Evolutionary conservation across 495 filamentous ascomycete species (phyloP).

Genomic region (Aspergillus coremiiformis): DNA sequence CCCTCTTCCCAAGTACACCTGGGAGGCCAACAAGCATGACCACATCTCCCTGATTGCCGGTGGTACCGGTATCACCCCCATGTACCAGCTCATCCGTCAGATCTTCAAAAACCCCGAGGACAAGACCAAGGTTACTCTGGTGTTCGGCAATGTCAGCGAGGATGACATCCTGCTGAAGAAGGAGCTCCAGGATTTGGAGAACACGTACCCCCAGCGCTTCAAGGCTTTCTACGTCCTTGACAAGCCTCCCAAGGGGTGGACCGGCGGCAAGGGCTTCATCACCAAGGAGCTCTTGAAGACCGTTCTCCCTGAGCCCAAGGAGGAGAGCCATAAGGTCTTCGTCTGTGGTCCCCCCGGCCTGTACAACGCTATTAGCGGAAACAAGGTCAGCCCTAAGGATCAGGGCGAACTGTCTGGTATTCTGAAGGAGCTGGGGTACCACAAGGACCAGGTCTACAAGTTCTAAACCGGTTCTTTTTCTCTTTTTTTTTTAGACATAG

Average conservation of each 20-base stretch:
- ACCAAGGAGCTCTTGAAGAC: constrained; percentile 87
- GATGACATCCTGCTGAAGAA: constrained; percentile 83
- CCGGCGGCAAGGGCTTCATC: constrained; percentile 66
- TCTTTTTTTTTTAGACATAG: constrained; percentile 1
- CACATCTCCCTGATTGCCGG: constrained; percentile 91
- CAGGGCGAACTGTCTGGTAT: constrained; percentile 84
- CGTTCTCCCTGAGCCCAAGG: constrained; percentile 81
- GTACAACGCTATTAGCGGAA: constrained; percentile 88
- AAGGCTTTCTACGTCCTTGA: constrained; percentile 84
- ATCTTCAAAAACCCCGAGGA: constrained; percentile 96
- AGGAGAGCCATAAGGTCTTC: constrained; percentile 87
- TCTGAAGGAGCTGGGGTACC: constrained; percentile 87
- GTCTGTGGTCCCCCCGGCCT: constrained; percentile 83
- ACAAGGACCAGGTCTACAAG: constrained; percentile 93
- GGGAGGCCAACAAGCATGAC: constrained; percentile 86
- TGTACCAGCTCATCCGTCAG: constrained; percentile 76
- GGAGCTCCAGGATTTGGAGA: constrained; percentile 76
- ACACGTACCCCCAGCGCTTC: constrained; percentile 89
- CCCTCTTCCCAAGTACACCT: constrained; percentile 88
- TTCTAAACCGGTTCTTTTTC: constrained; percentile 53
- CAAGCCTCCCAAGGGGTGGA: constrained; percentile 76
- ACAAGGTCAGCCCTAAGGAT: constrained; percentile 80
- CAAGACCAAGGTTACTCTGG: constrained; percentile 90
- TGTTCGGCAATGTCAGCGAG: constrained; percentile 82
- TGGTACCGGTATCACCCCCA: constrained; percentile 91